Percentiles rank a stretch among this genome's conserved stretches.
These are phyloP conservation scores for Cronartium quercuum DNA, from an alignment of 1,284 basidiomycete genomes.

Conservation along the genomic window DNA sequence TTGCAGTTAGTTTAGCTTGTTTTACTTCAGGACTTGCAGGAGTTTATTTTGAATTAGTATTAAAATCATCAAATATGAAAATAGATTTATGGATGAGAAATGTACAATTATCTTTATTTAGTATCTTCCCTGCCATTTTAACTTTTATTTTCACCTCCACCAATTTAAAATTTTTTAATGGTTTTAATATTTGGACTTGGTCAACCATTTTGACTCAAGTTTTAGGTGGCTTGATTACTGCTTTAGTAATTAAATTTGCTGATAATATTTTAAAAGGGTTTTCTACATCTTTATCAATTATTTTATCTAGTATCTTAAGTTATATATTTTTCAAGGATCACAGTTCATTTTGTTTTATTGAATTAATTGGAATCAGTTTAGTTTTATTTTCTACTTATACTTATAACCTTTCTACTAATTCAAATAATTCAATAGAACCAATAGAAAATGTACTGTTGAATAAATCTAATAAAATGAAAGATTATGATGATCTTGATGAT, in stretches of 20 bases:
- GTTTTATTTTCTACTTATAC: slow-evolving; percentile 83
- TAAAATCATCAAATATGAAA: slow-evolving; percentile 36
- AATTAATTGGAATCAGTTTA: slow-evolving; percentile 69
- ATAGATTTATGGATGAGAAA: slow-evolving; percentile 89
- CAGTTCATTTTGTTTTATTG: slow-evolving; percentile 74
- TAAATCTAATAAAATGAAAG: too few relatives aligned
- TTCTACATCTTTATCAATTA: slow-evolving; percentile 83
- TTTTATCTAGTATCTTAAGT: slow-evolving; percentile 83
- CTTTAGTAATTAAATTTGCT: slow-evolving; percentile 57
- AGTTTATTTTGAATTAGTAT: slow-evolving; percentile 95
- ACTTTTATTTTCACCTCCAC: slow-evolving; percentile 58
- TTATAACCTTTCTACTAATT: slow-evolving; percentile 71
- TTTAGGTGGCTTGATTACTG: slow-evolving; percentile 80
- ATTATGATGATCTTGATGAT: too few relatives aligned
- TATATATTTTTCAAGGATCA: slow-evolving; percentile 79
- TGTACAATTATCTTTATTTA: slow-evolving; percentile 90
- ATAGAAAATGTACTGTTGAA: too few relatives aligned
- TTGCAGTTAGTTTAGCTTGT: slow-evolving; percentile 81
- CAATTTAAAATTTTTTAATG: slow-evolving; percentile 57
- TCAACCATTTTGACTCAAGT: slow-evolving; percentile 82
- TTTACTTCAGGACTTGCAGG: slow-evolving; percentile 96
- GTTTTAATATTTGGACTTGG: slow-evolving; percentile 86
- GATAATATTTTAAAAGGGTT: slow-evolving; percentile 59
- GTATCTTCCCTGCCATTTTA: slow-evolving; percentile 76
- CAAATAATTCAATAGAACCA: too few relatives aligned